phyloP scores from a whole-genome alignment of 148 eudicot genomes.

The Euryodendron excelsum region DNA sequence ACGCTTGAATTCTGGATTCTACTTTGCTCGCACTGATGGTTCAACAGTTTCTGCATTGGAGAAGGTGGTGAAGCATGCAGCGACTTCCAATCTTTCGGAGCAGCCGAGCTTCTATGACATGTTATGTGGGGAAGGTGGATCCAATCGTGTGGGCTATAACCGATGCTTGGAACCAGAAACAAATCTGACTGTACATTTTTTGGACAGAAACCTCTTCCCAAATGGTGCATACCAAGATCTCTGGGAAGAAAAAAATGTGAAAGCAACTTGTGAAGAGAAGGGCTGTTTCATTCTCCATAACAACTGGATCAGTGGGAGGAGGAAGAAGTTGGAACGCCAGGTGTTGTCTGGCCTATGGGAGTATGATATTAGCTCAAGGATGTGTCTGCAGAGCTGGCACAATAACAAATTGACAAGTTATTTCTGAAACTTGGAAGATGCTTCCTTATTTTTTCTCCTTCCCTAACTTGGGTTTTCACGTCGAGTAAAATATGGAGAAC shows the following conservation, averaged over 20 bases:
- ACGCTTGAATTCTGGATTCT: slow-evolving; percentile 93
- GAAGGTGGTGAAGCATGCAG: slow-evolving; percentile 88
- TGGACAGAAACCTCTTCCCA: slow-evolving; percentile 78
- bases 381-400: slow-evolving; percentile 26
- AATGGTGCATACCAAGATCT: slow-evolving; percentile 80
- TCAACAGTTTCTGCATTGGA: slow-evolving; percentile 70
- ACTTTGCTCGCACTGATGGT: slow-evolving; percentile 73
- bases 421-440: slow-evolving; percentile 21
- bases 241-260: slow-evolving; percentile 59
- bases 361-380: slow-evolving; percentile 71
- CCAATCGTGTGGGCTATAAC: slow-evolving; percentile 57
- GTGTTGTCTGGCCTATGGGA: slow-evolving; percentile 76
- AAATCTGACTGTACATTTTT: slow-evolving; percentile 67
- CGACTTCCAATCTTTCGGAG: slow-evolving; percentile 74
- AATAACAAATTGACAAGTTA: slow-evolving; percentile 6
- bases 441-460: background rate
- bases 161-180: slow-evolving; percentile 75
- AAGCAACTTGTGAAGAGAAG: slow-evolving; percentile 46
- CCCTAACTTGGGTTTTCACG: slow-evolving; percentile 20
- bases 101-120: slow-evolving; percentile 92
- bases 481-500: background rate
- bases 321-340: slow-evolving; percentile 78
- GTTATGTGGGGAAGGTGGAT: slow-evolving; percentile 79
- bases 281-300: slow-evolving; percentile 80
- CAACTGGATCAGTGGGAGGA: slow-evolving; percentile 87